A percentile compares a stretch with the other conserved stretches of the same genome.
Conservation (phyloP, 2,329 filamentous ascomycete genomes). For the Hymenoscyphus albidus region DNA sequence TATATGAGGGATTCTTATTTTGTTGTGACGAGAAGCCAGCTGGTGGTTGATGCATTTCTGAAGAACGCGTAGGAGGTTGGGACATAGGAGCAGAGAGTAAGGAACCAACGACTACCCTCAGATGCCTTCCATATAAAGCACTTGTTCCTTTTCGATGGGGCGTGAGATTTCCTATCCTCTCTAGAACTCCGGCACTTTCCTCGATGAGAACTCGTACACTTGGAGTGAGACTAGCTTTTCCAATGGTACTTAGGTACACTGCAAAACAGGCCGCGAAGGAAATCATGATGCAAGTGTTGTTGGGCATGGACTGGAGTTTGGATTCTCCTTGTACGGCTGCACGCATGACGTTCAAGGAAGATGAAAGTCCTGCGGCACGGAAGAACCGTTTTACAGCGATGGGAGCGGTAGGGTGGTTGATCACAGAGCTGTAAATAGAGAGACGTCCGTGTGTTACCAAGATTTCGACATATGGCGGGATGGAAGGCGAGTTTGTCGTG, state of each 20-base stretch:
- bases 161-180: slow-evolving; percentile 64
- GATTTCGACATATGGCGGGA: slow-evolving; percentile 73
- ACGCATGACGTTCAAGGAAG: slow-evolving; percentile 70
- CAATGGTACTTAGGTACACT: slow-evolving; percentile 58
- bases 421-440: slow-evolving; percentile 70
- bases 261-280: slow-evolving; percentile 70
- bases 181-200: slow-evolving; percentile 64
- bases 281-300: slow-evolving; percentile 76
- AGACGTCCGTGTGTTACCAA: slow-evolving; percentile 68
- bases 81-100: not conserved
- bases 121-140: slow-evolving; percentile 52
- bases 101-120: slow-evolving; percentile 41
- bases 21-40: not conserved
- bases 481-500: slow-evolving; percentile 33
- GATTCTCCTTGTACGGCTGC: slow-evolving; percentile 69
- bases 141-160: slow-evolving; percentile 65
- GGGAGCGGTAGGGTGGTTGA: slow-evolving; percentile 70
- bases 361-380: slow-evolving; percentile 65
- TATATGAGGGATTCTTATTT: not conserved
- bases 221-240: slow-evolving; percentile 52
- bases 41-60: not conserved
- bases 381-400: slow-evolving; percentile 70
- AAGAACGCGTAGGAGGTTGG: not conserved
- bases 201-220: slow-evolving; percentile 63
- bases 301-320: slow-evolving; percentile 70